These are phyloP conservation scores for Echium plantagineum DNA, from an alignment of 257 asterid species.

Conservation along the genomic window DNA sequence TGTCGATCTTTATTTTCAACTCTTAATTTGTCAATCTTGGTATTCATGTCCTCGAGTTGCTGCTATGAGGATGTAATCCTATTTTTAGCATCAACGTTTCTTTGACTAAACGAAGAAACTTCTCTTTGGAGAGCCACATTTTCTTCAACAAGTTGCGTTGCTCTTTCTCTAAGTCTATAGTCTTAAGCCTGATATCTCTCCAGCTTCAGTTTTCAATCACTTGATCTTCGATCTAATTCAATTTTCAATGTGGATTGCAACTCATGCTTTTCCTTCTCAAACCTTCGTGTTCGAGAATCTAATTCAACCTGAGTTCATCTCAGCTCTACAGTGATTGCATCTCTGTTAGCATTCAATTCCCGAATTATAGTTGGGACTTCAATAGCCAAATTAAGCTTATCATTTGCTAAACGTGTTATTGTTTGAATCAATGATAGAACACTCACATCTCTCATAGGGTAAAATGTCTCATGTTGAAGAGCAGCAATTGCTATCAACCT, in stretches of 20 bases:
- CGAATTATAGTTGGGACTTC: slow-evolving; percentile 49
- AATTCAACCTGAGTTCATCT: slow-evolving; percentile 33
- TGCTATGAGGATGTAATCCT: slow-evolving; percentile 42
- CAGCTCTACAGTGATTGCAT: slow-evolving; percentile 49
- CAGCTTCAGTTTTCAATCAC: slow-evolving; percentile 78
- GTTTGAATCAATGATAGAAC: slow-evolving; percentile 47
- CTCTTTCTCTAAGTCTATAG: slow-evolving; percentile 90
- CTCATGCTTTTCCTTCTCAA: slow-evolving; percentile 80
- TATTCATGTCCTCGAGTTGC: slow-evolving; percentile 44
- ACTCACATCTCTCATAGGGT: slow-evolving; percentile 41
- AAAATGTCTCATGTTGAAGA: slow-evolving; percentile 45
- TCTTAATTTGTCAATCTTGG: slow-evolving; percentile 36
- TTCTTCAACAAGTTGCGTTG: slow-evolving; percentile 89
- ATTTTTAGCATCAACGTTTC: slow-evolving; percentile 38
- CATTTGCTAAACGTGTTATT: slow-evolving; percentile 52
- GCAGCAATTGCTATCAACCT: no score
- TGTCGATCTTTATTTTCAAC: slow-evolving; percentile 49
- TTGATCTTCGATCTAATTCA: slow-evolving; percentile 89
- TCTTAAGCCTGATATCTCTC: slow-evolving; percentile 85
- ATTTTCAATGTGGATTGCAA: slow-evolving; percentile 68
- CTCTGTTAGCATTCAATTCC: slow-evolving; percentile 75
- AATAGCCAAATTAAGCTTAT: slow-evolving; percentile 61
- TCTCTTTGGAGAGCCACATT: slow-evolving; percentile 89
- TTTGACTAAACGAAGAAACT: slow-evolving; percentile 58
- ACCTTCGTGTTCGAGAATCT: slow-evolving; percentile 38